Conservation (phyloP, 805 yeast species). For the Candida tammaniensis region DNA sequence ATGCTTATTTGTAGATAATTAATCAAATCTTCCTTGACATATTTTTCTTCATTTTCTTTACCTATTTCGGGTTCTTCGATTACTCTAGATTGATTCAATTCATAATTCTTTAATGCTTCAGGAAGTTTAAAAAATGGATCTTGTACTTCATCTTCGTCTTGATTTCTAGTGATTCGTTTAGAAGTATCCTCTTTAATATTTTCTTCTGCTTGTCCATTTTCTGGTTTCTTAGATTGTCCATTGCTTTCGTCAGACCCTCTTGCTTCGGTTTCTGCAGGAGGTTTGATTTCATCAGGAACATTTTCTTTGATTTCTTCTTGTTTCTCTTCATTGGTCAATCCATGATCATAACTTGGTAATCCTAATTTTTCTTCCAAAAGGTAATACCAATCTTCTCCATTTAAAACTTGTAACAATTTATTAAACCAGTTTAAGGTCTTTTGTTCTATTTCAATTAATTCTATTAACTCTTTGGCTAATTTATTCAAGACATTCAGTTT, state of each 20-base stretch:
- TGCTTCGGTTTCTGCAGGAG: slow-evolving; percentile 6
- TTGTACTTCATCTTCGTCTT: slow-evolving; percentile 16
- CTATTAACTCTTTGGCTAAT: slow-evolving; percentile 71
- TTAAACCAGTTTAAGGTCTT: slow-evolving; percentile 67
- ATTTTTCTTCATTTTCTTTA: slow-evolving; percentile 30
- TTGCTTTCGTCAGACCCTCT: slow-evolving; percentile 3
- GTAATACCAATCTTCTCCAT: slow-evolving; percentile 83
- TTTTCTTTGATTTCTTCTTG: slow-evolving; percentile 10
- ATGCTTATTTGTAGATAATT: slow-evolving; percentile 44
- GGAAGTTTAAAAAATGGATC: slow-evolving; percentile 61
- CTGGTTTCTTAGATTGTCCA: slow-evolving; percentile 8
- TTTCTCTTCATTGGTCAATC: slow-evolving; percentile 28
- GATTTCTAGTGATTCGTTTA: slow-evolving; percentile 9
- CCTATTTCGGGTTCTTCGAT: slow-evolving; percentile 18
- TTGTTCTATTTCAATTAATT: slow-evolving; percentile 79
- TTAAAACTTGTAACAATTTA: slow-evolving; percentile 68
- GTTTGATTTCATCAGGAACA: slow-evolving; percentile 12
- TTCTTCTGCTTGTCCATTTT: slow-evolving; percentile 2
- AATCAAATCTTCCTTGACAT: slow-evolving; percentile 57
- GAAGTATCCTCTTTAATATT: not conserved
- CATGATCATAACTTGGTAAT: slow-evolving; percentile 69
- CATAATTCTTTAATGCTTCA: slow-evolving; percentile 25
- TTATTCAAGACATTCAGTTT: slow-evolving; percentile 46
- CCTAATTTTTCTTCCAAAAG: slow-evolving; percentile 62
- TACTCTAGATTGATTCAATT: slow-evolving; percentile 27